phyloP scores from a whole-genome alignment of 1,284 basidiomycete genomes.

The Erythrobasidium hasegawianum region DNA sequence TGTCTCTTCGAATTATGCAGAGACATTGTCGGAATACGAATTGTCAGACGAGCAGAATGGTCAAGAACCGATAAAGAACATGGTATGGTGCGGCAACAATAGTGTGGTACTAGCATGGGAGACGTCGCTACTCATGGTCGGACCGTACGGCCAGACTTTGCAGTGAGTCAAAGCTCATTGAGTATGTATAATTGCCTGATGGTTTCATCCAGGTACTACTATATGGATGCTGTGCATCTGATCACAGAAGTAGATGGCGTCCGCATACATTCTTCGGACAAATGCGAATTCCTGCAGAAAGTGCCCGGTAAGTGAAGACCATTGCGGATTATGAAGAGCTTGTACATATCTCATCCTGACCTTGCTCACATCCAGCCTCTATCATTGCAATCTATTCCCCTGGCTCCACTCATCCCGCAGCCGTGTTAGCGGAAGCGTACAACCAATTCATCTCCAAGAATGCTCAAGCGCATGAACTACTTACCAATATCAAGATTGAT shows the following conservation, averaged over 20 bases:
- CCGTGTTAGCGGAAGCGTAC: conserved; percentile 88
- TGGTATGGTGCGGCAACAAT: conserved; percentile 96
- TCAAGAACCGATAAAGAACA: conserved; percentile 54
- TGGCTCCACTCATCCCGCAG: conserved; percentile 84
- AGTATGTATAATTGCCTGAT: too few relatives aligned
- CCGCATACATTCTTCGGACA: conserved; percentile 70
- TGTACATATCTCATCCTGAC: too few relatives aligned
- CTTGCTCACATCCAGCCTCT: too few relatives aligned
- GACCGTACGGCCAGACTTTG: conserved; percentile 83
- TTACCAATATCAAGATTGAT: conserved; percentile 80
- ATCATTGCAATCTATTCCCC: conserved; percentile 80
- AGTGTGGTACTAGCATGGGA: conserved; percentile 84
- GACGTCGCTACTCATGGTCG: conserved; percentile 74
- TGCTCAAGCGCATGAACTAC: conserved; percentile 87
- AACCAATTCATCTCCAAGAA: conserved; percentile 77
- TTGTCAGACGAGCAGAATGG: conserved; percentile 49
- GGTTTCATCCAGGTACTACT: conserved; percentile 62
- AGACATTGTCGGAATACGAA: conserved; percentile 81
- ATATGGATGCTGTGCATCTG: conserved; percentile 69
- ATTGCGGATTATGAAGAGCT: too few relatives aligned
- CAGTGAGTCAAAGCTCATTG: too few relatives aligned
- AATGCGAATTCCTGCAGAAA: conserved; percentile 87
- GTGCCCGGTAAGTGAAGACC: conserved; percentile 76
- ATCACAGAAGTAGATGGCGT: conserved; percentile 84
- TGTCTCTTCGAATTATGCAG: conserved; percentile 85